phyloP scores from a whole-genome alignment of 2,329 filamentous ascomycete species.

The Drechslera avenae region DNA sequence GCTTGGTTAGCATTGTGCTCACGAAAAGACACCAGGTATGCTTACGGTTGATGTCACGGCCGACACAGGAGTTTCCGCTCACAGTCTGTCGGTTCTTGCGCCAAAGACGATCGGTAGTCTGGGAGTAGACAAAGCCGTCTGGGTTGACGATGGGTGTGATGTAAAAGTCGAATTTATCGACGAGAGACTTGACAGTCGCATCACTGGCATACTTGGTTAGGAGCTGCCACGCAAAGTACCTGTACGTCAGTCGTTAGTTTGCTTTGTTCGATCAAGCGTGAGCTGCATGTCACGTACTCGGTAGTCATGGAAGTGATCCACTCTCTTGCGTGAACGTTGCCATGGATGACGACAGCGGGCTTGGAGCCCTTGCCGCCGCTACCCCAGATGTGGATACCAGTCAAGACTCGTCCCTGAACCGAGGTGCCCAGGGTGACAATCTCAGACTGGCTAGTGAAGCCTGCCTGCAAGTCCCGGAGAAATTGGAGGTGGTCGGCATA shows the following conservation, averaged over 20 bases:
- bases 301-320: conserved; percentile 45
- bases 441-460: conserved; percentile 41
- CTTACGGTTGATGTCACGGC: conserved; percentile 46
- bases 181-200: conserved; percentile 38
- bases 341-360: conserved; percentile 44
- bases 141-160: conserved; percentile 33
- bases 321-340: conserved; percentile 45
- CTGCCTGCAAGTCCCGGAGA: conserved; percentile 40
- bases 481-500: conserved; percentile 45
- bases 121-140: conserved; percentile 46
- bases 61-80: conserved; percentile 39
- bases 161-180: conserved; percentile 47
- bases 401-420: conserved; percentile 39
- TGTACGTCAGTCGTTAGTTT: neutral
- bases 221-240: conserved; percentile 44
- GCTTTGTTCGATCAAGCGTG: neutral
- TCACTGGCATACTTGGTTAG: conserved; percentile 43
- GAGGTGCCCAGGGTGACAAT: conserved; percentile 42
- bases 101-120: conserved; percentile 49
- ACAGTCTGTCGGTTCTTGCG: conserved; percentile 48
- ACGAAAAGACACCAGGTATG: too few species aligned
- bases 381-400: conserved; percentile 48
- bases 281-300: conserved; percentile 14
- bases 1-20: neutral
- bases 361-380: conserved; percentile 44